Percentiles rank a stretch among this genome's conserved stretches.
Conservation (phyloP, 441 rosid species). For the Euphorbia schlechtendalii region DNA sequence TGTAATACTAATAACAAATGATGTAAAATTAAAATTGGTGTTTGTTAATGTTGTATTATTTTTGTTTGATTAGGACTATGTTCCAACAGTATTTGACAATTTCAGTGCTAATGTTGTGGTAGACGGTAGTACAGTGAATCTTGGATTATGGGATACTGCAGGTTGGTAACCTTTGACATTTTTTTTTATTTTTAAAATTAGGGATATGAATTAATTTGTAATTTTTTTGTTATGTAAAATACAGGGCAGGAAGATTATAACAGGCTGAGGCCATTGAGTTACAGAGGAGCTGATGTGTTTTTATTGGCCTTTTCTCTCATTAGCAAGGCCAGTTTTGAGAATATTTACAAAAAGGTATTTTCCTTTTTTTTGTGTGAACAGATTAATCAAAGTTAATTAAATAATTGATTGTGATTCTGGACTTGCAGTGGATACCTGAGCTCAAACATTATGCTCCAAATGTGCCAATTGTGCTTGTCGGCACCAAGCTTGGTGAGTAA, state of each 20-base stretch:
- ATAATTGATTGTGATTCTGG: neutral
- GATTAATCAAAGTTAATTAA: no score
- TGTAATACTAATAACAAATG: no score
- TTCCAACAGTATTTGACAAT: constrained; percentile 72
- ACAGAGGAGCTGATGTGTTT: constrained; percentile 92
- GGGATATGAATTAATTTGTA: neutral
- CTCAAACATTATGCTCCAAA: constrained; percentile 79
- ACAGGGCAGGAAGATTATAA: constrained; percentile 90
- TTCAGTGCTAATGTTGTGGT: constrained; percentile 72
- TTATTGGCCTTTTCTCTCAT: constrained; percentile 71
- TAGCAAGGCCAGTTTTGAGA: constrained; percentile 82
- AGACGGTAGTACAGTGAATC: constrained; percentile 58
- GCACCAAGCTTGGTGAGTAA: constrained; percentile 76
- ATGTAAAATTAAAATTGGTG: no score
- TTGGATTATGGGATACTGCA: constrained; percentile 72
- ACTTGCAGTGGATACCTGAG: constrained; percentile 78
- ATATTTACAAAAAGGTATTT: constrained; percentile 63
- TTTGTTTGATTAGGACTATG: constrained; percentile 42
- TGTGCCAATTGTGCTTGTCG: constrained; percentile 80
- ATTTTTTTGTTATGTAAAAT: neutral
- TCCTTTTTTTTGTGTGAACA: neutral
- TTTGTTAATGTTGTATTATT: neutral
- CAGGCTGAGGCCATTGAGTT: constrained; percentile 85
- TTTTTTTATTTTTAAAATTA: neutral
- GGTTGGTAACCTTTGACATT: constrained; percentile 26